These are phyloP conservation scores for Cytospora mali DNA, from an alignment of 2,329 filamentous ascomycete species.

Conservation along the genomic window DNA sequence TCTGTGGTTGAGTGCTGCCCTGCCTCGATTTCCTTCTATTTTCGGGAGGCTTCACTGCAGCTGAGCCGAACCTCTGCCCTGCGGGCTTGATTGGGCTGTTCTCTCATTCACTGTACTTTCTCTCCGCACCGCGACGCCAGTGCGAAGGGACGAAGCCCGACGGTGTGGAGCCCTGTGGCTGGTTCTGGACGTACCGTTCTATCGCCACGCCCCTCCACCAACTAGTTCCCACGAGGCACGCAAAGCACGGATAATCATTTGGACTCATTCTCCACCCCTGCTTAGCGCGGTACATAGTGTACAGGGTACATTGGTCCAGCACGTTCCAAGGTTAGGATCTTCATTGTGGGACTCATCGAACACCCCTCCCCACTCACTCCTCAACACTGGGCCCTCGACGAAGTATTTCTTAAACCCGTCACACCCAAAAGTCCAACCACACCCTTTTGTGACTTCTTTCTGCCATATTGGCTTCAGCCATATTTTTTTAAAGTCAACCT, in stretches of 20 bases:
- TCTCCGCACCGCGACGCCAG: conserved; percentile 5
- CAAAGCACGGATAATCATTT: conserved; percentile 20
- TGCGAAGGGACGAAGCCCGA: conserved; percentile 12
- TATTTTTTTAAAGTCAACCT: conserved; percentile 26
- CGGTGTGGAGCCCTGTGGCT: conserved; percentile 28
- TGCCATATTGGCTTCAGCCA: conserved; percentile 34
- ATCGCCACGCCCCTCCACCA: conserved; percentile 31
- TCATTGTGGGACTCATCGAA: conserved; percentile 12
- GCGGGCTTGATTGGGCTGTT: conserved; percentile 17
- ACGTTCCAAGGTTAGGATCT: conserved; percentile 7
- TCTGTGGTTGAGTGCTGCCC: conserved; percentile 14
- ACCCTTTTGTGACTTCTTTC: conserved; percentile 22
- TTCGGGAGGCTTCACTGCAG: conserved; percentile 22
- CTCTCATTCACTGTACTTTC: not conserved
- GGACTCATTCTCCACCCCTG: conserved; percentile 14
- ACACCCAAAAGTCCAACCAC: conserved; percentile 30
- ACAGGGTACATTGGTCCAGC: conserved; percentile 2
- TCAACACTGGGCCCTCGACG: conserved; percentile 18
- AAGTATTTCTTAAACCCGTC: conserved; percentile 26
- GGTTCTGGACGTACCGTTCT: conserved; percentile 26
- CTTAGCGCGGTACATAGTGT: conserved; percentile 11
- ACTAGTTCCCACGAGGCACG: conserved; percentile 25
- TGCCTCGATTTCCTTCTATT: conserved; percentile 24
- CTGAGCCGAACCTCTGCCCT: conserved; percentile 15
- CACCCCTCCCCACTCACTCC: conserved; percentile 12